Conservation (phyloP, 345 rosid species). For the Euphorbia lathyris region DNA sequence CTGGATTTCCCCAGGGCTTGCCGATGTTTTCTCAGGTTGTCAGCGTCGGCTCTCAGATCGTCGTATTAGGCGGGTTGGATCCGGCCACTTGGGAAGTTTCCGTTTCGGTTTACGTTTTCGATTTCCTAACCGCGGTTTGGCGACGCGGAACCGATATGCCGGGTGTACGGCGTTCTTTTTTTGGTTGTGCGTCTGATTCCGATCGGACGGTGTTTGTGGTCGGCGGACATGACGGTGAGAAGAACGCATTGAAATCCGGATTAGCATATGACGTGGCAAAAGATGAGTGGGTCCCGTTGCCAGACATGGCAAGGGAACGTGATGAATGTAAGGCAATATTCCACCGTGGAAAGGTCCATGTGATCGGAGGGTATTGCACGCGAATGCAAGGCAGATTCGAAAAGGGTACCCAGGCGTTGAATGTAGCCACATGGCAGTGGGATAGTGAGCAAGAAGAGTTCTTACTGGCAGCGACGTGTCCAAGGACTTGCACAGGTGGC, state of each 20-base stretch:
- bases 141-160: slow-evolving; percentile 65
- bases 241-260: slow-evolving; percentile 62
- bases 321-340: slow-evolving; percentile 71
- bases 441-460: slow-evolving; percentile 27
- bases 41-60: slow-evolving; percentile 54
- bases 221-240: slow-evolving; percentile 73
- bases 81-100: slow-evolving; percentile 58
- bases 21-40: slow-evolving; percentile 66
- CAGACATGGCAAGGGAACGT: slow-evolving; percentile 70
- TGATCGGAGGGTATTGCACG: slow-evolving; percentile 72
- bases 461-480: slow-evolving; percentile 28
- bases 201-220: slow-evolving; percentile 60
- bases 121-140: slow-evolving; percentile 56
- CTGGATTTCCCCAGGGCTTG: slow-evolving; percentile 41
- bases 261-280: slow-evolving; percentile 54
- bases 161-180: slow-evolving; percentile 53
- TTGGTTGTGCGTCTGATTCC: slow-evolving; percentile 62
- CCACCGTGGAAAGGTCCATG: slow-evolving; percentile 62
- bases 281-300: slow-evolving; percentile 51
- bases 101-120: slow-evolving; percentile 46
- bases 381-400: slow-evolving; percentile 68
- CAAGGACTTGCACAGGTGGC: slow-evolving; percentile 30
- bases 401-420: slow-evolving; percentile 46
- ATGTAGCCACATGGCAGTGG: slow-evolving; percentile 48
- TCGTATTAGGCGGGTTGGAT: slow-evolving; percentile 80